phyloP scores from a whole-genome alignment of 228 moss, liverwort and hornwort species.

The Sphagnum fallax region DNA sequence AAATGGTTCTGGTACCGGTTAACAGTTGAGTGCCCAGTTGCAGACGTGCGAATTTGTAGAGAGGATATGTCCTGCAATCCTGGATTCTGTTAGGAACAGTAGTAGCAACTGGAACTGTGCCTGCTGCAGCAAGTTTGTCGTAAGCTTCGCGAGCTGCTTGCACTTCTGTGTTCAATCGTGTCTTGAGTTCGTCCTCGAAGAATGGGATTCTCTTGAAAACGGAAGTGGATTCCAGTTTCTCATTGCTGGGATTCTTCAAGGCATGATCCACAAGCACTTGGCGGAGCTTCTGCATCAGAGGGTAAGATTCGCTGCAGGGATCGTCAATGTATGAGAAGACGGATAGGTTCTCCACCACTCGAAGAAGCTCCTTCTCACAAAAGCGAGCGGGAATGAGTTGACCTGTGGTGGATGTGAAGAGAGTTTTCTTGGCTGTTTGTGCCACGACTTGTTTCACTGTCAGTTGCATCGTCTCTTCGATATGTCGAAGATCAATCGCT shows the following conservation, averaged over 20 bases:
- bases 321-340: slow-evolving; percentile 43
- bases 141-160: slow-evolving; percentile 12
- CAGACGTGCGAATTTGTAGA: slow-evolving; percentile 36
- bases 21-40: slow-evolving; percentile 22
- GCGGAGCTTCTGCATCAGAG: slow-evolving; percentile 4
- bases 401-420: slow-evolving; percentile 7
- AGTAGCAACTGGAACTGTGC: slow-evolving; percentile 16
- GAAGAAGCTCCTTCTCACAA: slow-evolving; percentile 28
- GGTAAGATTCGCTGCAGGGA: neutral
- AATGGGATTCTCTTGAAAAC: slow-evolving; percentile 17
- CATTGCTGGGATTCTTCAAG: slow-evolving; percentile 7
- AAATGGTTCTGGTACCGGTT: slow-evolving; percentile 15
- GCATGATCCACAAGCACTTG: slow-evolving; percentile 5
- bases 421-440: slow-evolving; percentile 21
- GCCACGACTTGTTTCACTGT: slow-evolving; percentile 29
- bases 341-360: slow-evolving; percentile 28
- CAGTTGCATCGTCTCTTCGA: slow-evolving; percentile 38
- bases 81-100: slow-evolving; percentile 25
- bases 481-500: slow-evolving; percentile 35
- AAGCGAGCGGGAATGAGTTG: slow-evolving; percentile 12
- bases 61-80: slow-evolving; percentile 30
- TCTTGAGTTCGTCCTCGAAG: slow-evolving; percentile 34
- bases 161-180: slow-evolving; percentile 11
- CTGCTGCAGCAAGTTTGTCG: slow-evolving; percentile 6
- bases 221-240: slow-evolving; percentile 15